Evolutionary conservation across 176 grass and related monocot species (phyloP).

Genomic region (Aegilops umbellulata): DNA sequence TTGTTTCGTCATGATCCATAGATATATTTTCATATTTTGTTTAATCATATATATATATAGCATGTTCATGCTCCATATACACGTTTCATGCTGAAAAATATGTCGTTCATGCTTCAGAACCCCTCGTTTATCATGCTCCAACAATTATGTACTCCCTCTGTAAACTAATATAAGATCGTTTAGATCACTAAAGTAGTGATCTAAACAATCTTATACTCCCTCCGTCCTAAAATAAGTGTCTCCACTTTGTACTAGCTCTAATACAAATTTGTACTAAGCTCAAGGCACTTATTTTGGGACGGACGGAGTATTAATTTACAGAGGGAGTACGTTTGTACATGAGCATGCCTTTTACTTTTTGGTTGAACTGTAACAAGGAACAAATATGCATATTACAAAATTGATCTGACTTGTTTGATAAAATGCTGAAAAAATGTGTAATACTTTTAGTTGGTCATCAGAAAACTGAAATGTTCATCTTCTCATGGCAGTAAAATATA

Average conservation of each 20-base stretch:
- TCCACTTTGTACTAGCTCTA: too few species aligned
- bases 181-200: too few species aligned
- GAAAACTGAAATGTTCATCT: background rate
- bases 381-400: background rate
- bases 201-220: too few species aligned
- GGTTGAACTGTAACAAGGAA: background rate
- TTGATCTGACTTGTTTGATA: background rate
- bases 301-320: too few species aligned
- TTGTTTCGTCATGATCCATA: background rate
- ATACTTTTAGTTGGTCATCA: background rate
- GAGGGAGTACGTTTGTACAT: background rate
- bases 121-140: background rate
- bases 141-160: background rate
- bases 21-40: background rate
- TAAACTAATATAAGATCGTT: too few species aligned
- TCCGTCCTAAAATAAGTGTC: too few species aligned
- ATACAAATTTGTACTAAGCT: too few species aligned
- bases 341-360: background rate
- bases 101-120: background rate
- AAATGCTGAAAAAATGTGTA: background rate
- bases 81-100: background rate
- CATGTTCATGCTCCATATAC: background rate
- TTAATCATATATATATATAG: background rate
- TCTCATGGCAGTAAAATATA: background rate
- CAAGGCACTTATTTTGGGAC: too few species aligned